phyloP scores from a whole-genome alignment of 2,329 filamentous ascomycete species.

The Zymoseptoria brevis region DNA sequence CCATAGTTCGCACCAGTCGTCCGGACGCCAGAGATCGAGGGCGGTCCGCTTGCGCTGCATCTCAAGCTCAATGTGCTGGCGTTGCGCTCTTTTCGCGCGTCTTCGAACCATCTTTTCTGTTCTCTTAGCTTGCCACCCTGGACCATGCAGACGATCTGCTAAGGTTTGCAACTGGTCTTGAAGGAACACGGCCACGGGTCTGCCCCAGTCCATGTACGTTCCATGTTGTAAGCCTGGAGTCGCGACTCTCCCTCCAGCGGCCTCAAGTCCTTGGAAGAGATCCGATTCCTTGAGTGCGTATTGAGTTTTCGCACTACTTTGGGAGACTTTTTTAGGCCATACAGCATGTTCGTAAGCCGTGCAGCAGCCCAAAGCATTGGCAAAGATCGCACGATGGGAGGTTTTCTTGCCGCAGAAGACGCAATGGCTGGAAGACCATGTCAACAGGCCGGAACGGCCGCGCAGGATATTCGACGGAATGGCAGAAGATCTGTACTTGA shows the following conservation, averaged over 20 bases:
- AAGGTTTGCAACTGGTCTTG: background rate
- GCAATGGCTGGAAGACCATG: constrained; percentile 19
- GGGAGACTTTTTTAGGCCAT: too few relatives aligned
- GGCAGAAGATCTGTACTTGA: too few relatives aligned
- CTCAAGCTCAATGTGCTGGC: background rate
- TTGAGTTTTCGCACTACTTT: too few relatives aligned
- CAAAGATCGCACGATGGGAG: too few relatives aligned
- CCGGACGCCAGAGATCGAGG: too few relatives aligned
- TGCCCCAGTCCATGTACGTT: background rate
- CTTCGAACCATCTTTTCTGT: background rate
- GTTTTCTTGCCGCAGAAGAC: constrained; percentile 30
- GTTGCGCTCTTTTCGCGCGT: background rate
- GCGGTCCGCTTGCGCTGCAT: background rate
- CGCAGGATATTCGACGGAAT: too few relatives aligned
- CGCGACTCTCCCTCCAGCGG: background rate
- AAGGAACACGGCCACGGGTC: background rate
- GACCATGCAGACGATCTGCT: background rate
- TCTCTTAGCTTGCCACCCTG: background rate
- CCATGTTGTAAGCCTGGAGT: background rate
- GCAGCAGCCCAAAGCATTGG: constrained; percentile 25
- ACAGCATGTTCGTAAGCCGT: constrained; percentile 19
- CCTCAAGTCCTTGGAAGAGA: constrained; percentile 11
- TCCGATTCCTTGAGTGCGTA: constrained; percentile 22
- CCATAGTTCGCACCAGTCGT: too few relatives aligned
- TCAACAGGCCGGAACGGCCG: constrained; percentile 10